phyloP scores from a whole-genome alignment of 805 yeast species.

The Jamesozyma spencerorum region DNA sequence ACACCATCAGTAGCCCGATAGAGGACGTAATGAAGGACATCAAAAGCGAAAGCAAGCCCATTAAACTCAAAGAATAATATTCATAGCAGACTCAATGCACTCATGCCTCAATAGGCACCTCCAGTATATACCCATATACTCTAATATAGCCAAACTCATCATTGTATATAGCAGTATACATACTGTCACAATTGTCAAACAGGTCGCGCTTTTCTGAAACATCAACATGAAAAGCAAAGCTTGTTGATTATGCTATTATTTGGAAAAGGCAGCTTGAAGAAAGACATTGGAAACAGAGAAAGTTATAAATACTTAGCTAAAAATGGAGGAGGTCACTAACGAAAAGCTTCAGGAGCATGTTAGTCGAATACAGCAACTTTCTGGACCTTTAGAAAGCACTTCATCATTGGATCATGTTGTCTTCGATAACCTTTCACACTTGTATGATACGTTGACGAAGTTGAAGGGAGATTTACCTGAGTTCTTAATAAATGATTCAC shows the following conservation, averaged over 20 bases:
- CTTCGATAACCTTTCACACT: background rate
- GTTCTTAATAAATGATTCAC: background rate
- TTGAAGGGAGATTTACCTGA: background rate
- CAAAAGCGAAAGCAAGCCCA: constrained; percentile 11
- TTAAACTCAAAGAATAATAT: background rate
- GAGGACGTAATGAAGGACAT: constrained; percentile 19
- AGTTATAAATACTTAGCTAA: too few relatives aligned
- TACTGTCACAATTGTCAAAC: too few relatives aligned
- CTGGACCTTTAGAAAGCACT: background rate
- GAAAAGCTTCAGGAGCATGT: too few relatives aligned
- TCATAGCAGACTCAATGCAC: constrained; percentile 2
- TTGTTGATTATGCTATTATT: too few relatives aligned
- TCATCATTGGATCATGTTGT: background rate
- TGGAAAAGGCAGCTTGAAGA: too few relatives aligned
- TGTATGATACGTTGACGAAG: background rate
- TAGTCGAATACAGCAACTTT: background rate
- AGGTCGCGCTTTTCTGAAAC: too few relatives aligned
- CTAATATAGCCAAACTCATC: too few relatives aligned
- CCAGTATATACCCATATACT: background rate
- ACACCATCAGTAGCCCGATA: constrained; percentile 4
- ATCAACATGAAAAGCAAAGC: too few relatives aligned
- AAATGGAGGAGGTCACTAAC: background rate
- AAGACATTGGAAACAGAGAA: too few relatives aligned
- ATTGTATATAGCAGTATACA: too few relatives aligned
- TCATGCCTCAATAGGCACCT: background rate